Evolutionary conservation across 2,329 filamentous ascomycete species (phyloP).

Genomic region (Sporothrix inflata): DNA sequence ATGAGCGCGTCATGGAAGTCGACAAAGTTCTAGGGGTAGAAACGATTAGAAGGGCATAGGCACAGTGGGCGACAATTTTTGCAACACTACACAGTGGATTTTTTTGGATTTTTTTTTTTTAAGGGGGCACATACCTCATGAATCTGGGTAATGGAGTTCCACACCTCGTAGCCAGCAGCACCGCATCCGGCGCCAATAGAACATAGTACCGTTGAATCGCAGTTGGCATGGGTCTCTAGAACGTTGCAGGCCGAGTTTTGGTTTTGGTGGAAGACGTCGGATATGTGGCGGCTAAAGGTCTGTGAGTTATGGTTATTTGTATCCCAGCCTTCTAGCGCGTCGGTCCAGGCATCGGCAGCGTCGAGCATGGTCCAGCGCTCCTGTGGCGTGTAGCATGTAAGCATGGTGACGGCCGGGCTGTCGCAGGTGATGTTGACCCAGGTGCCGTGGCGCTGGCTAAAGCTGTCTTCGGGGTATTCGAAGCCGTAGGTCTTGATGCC

Average conservation of each 20-base stretch:
- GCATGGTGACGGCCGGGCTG: slow-evolving; percentile 23
- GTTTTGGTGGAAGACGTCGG: neutral
- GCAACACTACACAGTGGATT: too few species aligned
- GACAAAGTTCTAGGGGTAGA: too few species aligned
- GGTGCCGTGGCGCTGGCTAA: slow-evolving; percentile 31
- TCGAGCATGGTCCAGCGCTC: slow-evolving; percentile 38
- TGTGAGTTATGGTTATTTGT: too few species aligned
- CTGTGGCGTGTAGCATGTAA: slow-evolving; percentile 18
- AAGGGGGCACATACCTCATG: slow-evolving; percentile 33
- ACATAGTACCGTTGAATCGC: neutral
- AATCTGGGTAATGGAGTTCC: slow-evolving; percentile 33
- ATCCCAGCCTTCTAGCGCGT: slow-evolving; percentile 31
- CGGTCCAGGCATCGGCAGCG: slow-evolving; percentile 37
- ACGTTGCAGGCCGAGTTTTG: too few species aligned
- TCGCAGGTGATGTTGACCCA: slow-evolving; percentile 38
- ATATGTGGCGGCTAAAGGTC: too few species aligned
- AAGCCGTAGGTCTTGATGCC: too few species aligned
- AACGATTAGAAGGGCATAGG: too few species aligned
- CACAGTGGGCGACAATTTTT: too few species aligned
- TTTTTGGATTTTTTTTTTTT: too few species aligned
- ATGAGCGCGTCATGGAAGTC: too few species aligned
- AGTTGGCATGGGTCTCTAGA: too few species aligned
- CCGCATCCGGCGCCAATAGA: slow-evolving; percentile 9
- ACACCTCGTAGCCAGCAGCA: slow-evolving; percentile 31
- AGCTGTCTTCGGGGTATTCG: too few species aligned